Evolutionary conservation across 306 rosid genomes (phyloP).

Genomic region (Cajanus cajan): DNA sequence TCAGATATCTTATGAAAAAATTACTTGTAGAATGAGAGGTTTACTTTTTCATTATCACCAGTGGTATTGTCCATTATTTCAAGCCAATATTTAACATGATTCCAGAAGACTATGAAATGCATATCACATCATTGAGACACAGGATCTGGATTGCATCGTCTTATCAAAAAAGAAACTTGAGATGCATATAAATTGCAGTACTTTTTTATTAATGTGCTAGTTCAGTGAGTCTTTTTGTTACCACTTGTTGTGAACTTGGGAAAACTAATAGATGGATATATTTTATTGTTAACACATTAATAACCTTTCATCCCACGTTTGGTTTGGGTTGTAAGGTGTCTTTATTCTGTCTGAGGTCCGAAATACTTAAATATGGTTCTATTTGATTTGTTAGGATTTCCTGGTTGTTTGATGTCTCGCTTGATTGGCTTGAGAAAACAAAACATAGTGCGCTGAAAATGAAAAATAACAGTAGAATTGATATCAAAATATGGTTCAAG

Average conservation of each 20-base stretch:
- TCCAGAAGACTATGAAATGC: background rate
- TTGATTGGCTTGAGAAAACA: background rate
- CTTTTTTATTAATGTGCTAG: background rate
- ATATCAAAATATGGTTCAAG: background rate
- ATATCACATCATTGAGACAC: background rate
- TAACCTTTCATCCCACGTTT: background rate
- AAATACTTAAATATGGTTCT: background rate
- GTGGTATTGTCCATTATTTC: background rate
- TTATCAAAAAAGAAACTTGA: background rate
- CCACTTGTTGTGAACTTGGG: background rate
- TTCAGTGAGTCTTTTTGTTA: background rate
- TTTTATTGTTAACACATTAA: background rate
- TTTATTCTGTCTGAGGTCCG: background rate
- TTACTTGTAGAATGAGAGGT: background rate
- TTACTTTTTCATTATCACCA: background rate
- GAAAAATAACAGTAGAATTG: background rate
- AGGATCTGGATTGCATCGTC: background rate
- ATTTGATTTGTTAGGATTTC: background rate
- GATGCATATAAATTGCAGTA: background rate
- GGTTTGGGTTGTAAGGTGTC: background rate
- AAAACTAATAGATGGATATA: background rate
- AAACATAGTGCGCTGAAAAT: background rate
- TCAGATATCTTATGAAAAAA: slow-evolving; percentile 1
- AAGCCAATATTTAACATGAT: background rate
- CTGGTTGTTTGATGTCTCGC: background rate